Percentiles rank a stretch among this genome's conserved stretches.
Evolutionary conservation across 164 flowering plant genomes (phyloP).

Genomic region (Santalum album): DNA sequence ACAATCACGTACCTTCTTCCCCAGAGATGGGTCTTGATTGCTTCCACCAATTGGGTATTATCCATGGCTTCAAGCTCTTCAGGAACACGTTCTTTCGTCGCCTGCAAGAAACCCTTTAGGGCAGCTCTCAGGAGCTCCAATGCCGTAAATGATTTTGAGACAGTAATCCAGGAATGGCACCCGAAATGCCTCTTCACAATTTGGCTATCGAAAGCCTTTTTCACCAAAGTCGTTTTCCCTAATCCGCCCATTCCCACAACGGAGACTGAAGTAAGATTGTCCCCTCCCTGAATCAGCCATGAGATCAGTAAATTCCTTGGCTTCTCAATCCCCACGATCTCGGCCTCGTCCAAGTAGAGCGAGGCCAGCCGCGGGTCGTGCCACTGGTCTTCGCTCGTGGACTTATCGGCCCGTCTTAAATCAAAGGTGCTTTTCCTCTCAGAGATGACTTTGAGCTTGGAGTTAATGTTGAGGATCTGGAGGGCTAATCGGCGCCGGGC

Average conservation of each 20-base stretch:
- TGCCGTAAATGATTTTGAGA: constrained; percentile 4
- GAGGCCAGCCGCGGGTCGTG: constrained; percentile 9
- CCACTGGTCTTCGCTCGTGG: neutral
- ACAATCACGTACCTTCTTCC: constrained; percentile 22
- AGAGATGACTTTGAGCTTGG: neutral
- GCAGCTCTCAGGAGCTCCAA: constrained; percentile 7
- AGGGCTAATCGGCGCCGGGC: constrained; percentile 5
- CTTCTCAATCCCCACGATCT: constrained; percentile 12
- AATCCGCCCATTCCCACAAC: constrained; percentile 15
- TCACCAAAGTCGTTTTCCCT: constrained; percentile 14
- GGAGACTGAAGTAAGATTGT: neutral
- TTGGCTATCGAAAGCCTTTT: constrained; percentile 8
- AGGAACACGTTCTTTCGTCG: constrained; percentile 5
- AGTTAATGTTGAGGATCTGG: constrained; percentile 4
- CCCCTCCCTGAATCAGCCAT: constrained; percentile 1
- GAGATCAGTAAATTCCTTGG: constrained; percentile 4
- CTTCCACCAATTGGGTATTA: neutral
- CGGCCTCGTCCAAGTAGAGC: constrained; percentile 12
- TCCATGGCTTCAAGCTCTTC: neutral
- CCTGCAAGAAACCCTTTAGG: constrained; percentile 2
- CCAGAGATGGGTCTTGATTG: constrained; percentile 6
- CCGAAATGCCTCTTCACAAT: constrained; percentile 1
- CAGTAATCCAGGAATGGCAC: constrained; percentile 13
- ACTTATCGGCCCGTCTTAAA: neutral
- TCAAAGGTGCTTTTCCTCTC: neutral